Evolutionary conservation across 805 yeast species (phyloP).

Genomic region (Suhomyces prunicola): DNA sequence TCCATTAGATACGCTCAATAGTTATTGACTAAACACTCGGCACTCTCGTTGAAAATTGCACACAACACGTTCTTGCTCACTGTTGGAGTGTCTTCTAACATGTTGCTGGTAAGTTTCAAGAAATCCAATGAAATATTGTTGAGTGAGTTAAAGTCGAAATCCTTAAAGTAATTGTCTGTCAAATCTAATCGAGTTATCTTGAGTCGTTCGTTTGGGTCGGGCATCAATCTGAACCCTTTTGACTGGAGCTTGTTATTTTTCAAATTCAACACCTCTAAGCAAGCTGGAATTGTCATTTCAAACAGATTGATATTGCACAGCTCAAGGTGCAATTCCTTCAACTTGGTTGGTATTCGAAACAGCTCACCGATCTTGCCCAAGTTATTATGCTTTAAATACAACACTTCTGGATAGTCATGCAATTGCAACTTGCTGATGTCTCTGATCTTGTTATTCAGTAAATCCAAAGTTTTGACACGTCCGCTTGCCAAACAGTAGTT

Average conservation of each 20-base stretch:
- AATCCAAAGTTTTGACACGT: constrained; percentile 1
- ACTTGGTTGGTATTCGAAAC: background rate
- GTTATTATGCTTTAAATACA: constrained; percentile 4
- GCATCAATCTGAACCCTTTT: constrained; percentile 1
- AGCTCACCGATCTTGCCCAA: constrained; percentile 2
- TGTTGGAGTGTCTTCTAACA: constrained; percentile 7
- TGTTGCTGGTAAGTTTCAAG: constrained; percentile 5
- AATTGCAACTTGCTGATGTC: constrained; percentile 1
- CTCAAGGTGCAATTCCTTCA: constrained; percentile 2
- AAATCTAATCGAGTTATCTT: constrained; percentile 2
- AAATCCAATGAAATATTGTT: constrained; percentile 1
- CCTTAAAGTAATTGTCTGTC: constrained; percentile 8
- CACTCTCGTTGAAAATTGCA: constrained; percentile 6
- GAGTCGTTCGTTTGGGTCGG: background rate
- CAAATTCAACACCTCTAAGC: constrained; percentile 1
- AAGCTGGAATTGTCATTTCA: background rate
- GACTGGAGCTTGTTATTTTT: constrained; percentile 6
- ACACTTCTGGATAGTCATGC: background rate
- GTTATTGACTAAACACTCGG: constrained; percentile 4
- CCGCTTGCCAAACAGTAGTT: background rate
- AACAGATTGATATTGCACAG: constrained; percentile 4
- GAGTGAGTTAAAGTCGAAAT: constrained; percentile 2
- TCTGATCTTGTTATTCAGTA: constrained; percentile 3
- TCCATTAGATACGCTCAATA: background rate
- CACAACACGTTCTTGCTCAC: background rate